Percentiles rank a stretch among this genome's conserved stretches.
phyloP scores from a whole-genome alignment of 345 rosid genomes.

The Brassica juncea region DNA sequence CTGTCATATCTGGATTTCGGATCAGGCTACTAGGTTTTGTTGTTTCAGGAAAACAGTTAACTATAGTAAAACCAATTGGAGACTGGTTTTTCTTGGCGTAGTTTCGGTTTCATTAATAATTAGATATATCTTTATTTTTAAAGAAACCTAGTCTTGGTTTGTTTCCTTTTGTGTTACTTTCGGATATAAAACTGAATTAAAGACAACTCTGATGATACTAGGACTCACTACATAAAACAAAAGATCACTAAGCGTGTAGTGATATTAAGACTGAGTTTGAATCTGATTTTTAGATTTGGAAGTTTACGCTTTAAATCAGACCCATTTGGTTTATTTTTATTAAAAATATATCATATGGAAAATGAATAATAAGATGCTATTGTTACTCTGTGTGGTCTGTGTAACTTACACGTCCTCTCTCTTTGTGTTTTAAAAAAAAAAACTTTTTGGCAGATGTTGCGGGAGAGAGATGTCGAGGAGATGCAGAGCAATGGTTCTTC shows the following conservation, averaged over 20 bases:
- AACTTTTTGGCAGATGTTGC: slow-evolving; percentile 51
- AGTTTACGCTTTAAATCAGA: background rate
- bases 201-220: background rate
- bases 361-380: background rate
- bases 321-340: background rate
- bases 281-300: background rate
- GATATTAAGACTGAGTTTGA: background rate
- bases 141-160: background rate
- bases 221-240: background rate
- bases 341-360: background rate
- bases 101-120: background rate
- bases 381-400: background rate
- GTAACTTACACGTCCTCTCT: slow-evolving; percentile 7
- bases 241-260: background rate
- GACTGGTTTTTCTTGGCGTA: background rate
- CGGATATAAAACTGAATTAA: background rate
- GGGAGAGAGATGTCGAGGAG: slow-evolving; percentile 64
- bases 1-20: background rate
- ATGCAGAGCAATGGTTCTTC: slow-evolving; percentile 96
- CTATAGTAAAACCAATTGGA: background rate
- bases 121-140: background rate
- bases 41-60: background rate
- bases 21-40: background rate
- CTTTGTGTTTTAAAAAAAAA: background rate
- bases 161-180: background rate